These are phyloP conservation scores for Crucibulum laeve DNA, from an alignment of 768 basidiomycete genomes.

Conservation along the genomic window DNA sequence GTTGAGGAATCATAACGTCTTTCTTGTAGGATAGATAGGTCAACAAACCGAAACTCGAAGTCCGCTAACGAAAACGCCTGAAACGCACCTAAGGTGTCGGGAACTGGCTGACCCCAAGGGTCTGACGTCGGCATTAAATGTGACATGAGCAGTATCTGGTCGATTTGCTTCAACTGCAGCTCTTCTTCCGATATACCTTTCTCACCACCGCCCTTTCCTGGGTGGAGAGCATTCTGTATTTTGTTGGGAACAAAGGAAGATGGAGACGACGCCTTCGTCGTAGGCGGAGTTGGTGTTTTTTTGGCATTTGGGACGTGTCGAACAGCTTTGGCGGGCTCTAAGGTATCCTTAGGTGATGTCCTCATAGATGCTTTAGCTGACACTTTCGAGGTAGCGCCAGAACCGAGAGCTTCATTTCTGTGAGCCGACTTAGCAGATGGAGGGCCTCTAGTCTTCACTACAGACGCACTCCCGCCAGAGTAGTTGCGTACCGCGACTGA, in stretches of 20 bases:
- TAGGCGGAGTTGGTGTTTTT: neutral
- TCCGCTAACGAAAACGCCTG: neutral
- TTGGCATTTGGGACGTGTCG: neutral
- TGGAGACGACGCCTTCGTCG: neutral
- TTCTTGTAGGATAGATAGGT: conserved; percentile 17
- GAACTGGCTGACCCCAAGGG: conserved; percentile 34
- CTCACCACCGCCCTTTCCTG: conserved; percentile 7
- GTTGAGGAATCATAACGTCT: conserved; percentile 38
- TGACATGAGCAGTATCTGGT: conserved; percentile 27
- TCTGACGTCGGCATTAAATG: conserved; percentile 32
- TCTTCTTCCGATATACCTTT: conserved; percentile 18
- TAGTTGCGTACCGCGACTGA: neutral
- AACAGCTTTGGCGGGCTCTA: conserved; percentile 4
- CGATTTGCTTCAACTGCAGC: conserved; percentile 31
- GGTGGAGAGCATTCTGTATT: neutral
- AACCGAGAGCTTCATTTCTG: neutral
- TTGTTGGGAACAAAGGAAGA: neutral
- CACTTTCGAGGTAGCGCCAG: neutral
- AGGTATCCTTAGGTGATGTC: conserved; percentile 3
- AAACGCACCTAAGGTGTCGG: conserved; percentile 33
- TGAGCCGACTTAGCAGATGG: neutral
- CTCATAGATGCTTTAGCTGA: conserved; percentile 5
- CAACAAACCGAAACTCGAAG: neutral
- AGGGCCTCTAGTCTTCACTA: neutral
- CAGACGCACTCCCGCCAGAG: neutral